phyloP scores from a whole-genome alignment of 2,329 filamentous ascomycete genomes.

The Scortechinia acanthostroma region DNA sequence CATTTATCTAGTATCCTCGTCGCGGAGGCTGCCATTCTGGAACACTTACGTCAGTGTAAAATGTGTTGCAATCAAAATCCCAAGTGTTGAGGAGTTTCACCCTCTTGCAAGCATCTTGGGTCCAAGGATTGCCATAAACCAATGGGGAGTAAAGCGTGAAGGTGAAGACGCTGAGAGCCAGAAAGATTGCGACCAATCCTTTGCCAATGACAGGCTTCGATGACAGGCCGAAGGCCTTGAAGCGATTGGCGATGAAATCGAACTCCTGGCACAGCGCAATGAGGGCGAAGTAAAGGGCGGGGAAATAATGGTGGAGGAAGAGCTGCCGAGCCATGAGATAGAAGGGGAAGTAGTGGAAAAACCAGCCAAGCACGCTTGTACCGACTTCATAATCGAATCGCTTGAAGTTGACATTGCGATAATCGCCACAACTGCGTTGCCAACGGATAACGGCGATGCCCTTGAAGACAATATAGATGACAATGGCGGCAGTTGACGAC shows the following conservation, averaged over 20 bases:
- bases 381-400: constrained; percentile 97
- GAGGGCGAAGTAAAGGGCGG: constrained; percentile 89
- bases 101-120: constrained; percentile 74
- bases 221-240: constrained; percentile 60
- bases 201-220: constrained; percentile 70
- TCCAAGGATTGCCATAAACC: constrained; percentile 91
- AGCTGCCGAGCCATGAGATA: constrained; percentile 96
- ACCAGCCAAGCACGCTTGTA: constrained; percentile 84
- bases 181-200: constrained; percentile 64
- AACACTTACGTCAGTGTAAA: constrained; percentile 74
- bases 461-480: constrained; percentile 77
- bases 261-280: constrained; percentile 82
- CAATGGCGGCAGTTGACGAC: constrained; percentile 73
- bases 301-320: constrained; percentile 97
- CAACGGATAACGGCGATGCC: constrained; percentile 79
- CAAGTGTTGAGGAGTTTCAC: constrained; percentile 83
- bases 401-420: constrained; percentile 76
- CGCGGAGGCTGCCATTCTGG: constrained; percentile 11
- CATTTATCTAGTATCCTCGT: constrained; percentile 6
- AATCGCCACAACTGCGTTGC: constrained; percentile 89
- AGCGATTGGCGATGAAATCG: constrained; percentile 74
- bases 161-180: constrained; percentile 66
- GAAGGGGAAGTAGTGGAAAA: constrained; percentile 97
- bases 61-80: constrained; percentile 98
- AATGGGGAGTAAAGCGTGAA: constrained; percentile 85